Evolutionary conservation across 768 basidiomycete genomes (phyloP).

Genomic region (Lanmaoa rubissima): DNA sequence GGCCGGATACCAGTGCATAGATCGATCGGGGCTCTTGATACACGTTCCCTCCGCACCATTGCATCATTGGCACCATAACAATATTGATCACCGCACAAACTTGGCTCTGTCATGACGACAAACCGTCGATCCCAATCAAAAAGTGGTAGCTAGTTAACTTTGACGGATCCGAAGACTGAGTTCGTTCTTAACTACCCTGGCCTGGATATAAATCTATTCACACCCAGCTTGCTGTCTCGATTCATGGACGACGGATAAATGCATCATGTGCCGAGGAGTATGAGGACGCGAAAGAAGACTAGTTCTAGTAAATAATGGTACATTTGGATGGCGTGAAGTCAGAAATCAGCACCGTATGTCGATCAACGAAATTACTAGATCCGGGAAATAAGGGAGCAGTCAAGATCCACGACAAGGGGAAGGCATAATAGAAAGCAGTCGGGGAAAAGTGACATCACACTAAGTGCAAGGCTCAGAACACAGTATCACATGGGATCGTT

Average conservation of each 20-base stretch:
- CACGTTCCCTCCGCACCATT: too few relatives aligned
- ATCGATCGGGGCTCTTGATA: too few relatives aligned
- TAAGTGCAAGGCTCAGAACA: not conserved
- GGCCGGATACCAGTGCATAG: too few relatives aligned
- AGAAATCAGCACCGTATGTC: not conserved
- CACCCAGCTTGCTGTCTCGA: too few relatives aligned
- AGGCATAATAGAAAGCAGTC: not conserved
- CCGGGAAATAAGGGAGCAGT: not conserved
- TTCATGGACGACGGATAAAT: too few relatives aligned
- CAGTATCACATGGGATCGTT: not conserved
- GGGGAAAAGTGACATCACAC: not conserved
- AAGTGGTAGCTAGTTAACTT: too few relatives aligned
- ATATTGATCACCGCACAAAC: too few relatives aligned
- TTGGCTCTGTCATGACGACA: too few relatives aligned
- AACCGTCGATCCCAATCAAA: too few relatives aligned
- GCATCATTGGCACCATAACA: too few relatives aligned
- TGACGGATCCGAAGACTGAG: too few relatives aligned
- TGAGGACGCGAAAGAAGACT: not conserved
- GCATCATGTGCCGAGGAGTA: too few relatives aligned
- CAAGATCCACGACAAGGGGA: not conserved
- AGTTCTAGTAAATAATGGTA: not conserved
- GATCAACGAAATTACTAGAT: not conserved
- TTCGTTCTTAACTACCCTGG: not conserved
- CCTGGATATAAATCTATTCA: not conserved
- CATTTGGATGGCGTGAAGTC: not conserved